Conservation (phyloP, 371 early-diverging fungal species). For the Zancudomyces culisetae region DNA sequence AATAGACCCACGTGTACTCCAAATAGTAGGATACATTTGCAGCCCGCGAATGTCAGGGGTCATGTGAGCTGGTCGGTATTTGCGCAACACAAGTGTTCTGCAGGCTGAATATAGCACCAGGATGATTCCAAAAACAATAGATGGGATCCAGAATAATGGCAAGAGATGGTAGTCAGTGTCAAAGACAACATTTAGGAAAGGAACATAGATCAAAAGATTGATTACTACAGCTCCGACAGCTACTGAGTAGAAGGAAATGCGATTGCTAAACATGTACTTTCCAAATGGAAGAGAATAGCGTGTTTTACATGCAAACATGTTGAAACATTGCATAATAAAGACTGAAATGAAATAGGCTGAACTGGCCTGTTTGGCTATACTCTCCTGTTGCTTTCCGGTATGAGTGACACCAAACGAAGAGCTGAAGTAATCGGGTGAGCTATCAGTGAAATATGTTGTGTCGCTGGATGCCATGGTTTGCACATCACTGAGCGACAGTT, state of each 20-base stretch:
- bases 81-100: conserved; percentile 37
- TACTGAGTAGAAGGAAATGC: conserved; percentile 40
- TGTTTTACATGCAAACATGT: conserved; percentile 81
- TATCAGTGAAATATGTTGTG: conserved; percentile 28
- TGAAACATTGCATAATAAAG: conserved; percentile 74
- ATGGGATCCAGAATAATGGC: conserved; percentile 58
- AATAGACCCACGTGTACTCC: conserved; percentile 14
- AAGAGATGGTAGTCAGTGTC: conserved; percentile 34
- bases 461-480: conserved; percentile 30
- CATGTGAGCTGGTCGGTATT: conserved; percentile 33
- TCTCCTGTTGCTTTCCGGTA: conserved; percentile 28
- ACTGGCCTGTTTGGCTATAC: conserved; percentile 43
- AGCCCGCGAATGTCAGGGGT: conserved; percentile 62
- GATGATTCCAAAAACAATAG: conserved; percentile 52
- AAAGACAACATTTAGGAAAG: conserved; percentile 56
- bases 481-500: conserved; percentile 33
- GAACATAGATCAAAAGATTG: conserved; percentile 55
- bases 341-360: conserved; percentile 49
- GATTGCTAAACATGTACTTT: conserved; percentile 60
- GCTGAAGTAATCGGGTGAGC: conserved; percentile 25
- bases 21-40: conserved; percentile 45
- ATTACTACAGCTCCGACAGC: conserved; percentile 38
- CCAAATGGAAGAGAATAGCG: conserved; percentile 56
- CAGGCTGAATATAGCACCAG: conserved; percentile 51
- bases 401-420: conserved; percentile 21